Base-by-base conservation (phyloP, 2,329 filamentous ascomycete genomes). In the Aspergillus sp. region DNA sequence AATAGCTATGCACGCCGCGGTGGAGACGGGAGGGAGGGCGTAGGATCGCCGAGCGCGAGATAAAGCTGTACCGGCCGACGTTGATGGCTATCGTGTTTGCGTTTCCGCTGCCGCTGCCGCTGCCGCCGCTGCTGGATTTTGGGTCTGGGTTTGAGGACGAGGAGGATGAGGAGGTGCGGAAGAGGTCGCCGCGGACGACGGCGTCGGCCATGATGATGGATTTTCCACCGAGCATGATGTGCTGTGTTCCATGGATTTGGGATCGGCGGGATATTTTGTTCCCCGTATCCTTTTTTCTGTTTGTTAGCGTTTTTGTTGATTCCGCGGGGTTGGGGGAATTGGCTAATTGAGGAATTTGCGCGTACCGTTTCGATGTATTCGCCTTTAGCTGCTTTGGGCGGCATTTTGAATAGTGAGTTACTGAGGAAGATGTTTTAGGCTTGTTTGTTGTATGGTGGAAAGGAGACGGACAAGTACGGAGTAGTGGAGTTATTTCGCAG, bases 211-310 rank as follows among this genome's bases (percentile, higher is more conserved):
- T 92, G 70, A 99, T 96, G 61, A 98, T 91, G 1, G 93, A 96
- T 77, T 91, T 96, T 62, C 95, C 95, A 66, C 92, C 95, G 2
- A 99, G 89, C 76, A 96, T 96, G 77, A 99, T 98, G 78, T 98
- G 96, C 67, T 96, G 92, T 20, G 93, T 97, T 68, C 95, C 95
- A 69, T 96, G 90, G 66, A 99, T 91, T 71, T 89, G 88, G 61
- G 91, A 90, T 66, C 91, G 91, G 64, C 95, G 91, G 39, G 93
- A 93, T 68, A 99, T 95, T 80, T 98, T 98, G 84, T 99, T 99
- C 65, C 95, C 95, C 3, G 93, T 96, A 78, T 98, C 93, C 93
- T 96, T 65, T 42, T 17, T 42, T 49, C n/a, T 6, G 36, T 32
- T 55, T 61, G 50, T 18, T 53, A 44, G 44, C 36, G 32, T 22